Base-by-base conservation (phyloP, 2,329 filamentous ascomycete species). In the Penicillium palitans region DNA sequence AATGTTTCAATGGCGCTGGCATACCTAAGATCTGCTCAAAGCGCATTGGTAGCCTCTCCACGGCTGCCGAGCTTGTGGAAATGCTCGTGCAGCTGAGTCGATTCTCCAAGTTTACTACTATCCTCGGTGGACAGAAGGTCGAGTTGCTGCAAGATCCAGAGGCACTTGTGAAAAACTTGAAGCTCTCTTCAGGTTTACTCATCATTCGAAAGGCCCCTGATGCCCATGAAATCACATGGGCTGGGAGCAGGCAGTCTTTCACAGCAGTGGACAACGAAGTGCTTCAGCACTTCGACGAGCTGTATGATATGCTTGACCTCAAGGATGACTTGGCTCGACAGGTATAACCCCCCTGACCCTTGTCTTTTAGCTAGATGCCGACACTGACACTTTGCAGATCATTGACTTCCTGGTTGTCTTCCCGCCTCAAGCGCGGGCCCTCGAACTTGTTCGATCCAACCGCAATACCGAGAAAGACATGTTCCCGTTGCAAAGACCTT, bases 301-400 rank as follows among this genome's bases (percentile, higher is more conserved):
- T 99, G 25, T 96, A 95, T 82, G 84, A 86, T 44, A 89, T 93
- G 68, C 81, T 98, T 54, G 86, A 87, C 62, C 84, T 93, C 76
- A 84, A 90, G 45, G 87, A 93, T 58, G 80, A 78, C 50, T 78
- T 91, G 42, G 87, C 90, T 7, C 80, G 83, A 68, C 87, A 90
- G 79, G 87, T 89, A 79, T 65, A 75, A 59, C 46, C 52, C 10
- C 41, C 37, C 33, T 44, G 8, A 8, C 39, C 6, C n/a, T 44
- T 21, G 2, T 15, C 2, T 33, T 37, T 25, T 29, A 17, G 27
- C 31, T 15, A 13, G 27, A 31, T 44, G 35, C 64, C 65, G 21
- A 64, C 40, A 15, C 19, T 55, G 25, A 53, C 12, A 33, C 41
- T 54, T 56, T 54, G n/a, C 48, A 82, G 85, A 87, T 92, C 12